A percentile compares a stretch with the other conserved stretches of the same genome.
phyloP scores from a whole-genome alignment of 164 flowering plant species.

The Dillenia suffruticosa region DNA sequence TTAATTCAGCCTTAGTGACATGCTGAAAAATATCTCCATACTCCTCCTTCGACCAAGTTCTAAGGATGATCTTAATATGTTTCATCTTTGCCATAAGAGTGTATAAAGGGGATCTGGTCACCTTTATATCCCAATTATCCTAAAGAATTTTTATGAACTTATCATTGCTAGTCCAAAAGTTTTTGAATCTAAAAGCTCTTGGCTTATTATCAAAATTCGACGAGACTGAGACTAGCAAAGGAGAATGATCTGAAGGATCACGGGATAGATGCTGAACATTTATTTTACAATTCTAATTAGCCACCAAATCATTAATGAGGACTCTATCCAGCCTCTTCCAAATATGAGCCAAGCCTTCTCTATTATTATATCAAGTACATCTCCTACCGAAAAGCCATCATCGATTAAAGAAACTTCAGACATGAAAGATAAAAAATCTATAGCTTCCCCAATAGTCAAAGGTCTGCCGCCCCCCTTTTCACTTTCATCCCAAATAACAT shows the following conservation, averaged over 20 bases:
- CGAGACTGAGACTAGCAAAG: neutral
- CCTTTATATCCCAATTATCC: too few relatives aligned
- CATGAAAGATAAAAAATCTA: too few relatives aligned
- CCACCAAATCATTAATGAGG: neutral
- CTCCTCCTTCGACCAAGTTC: too few relatives aligned
- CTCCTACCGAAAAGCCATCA: neutral
- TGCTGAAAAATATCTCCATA: too few relatives aligned
- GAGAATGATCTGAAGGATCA: neutral
- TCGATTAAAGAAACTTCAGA: neutral
- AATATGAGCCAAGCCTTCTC: neutral
- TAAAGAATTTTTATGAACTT: neutral
- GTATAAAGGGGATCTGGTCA: too few relatives aligned
- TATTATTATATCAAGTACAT: neutral
- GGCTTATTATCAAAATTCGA: neutral
- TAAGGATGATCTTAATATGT: too few relatives aligned
- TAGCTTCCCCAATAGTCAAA: too few relatives aligned
- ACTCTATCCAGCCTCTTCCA: neutral
- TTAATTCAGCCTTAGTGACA: too few relatives aligned
- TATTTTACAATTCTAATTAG: neutral
- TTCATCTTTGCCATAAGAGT: too few relatives aligned
- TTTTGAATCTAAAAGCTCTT: neutral
- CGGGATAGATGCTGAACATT: neutral
- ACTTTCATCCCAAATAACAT: too few relatives aligned
- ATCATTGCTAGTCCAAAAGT: neutral
- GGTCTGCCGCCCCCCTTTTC: too few relatives aligned